Conservation (phyloP, 768 basidiomycete species). For the Suillus placidus region DNA sequence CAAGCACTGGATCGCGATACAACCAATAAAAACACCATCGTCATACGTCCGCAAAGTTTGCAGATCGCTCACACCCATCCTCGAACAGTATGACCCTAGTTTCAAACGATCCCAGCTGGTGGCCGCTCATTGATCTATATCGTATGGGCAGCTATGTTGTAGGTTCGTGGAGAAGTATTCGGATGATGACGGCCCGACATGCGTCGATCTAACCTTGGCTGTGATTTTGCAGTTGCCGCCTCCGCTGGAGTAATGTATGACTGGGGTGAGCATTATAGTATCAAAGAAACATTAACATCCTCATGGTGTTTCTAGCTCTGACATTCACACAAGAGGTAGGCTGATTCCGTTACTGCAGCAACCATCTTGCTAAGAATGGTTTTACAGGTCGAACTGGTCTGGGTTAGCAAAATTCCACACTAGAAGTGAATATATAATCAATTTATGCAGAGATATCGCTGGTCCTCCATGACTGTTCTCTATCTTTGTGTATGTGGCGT, state of each 20-base stretch:
- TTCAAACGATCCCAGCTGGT: neutral
- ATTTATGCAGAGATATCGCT: neutral
- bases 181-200: neutral
- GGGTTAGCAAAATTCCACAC: neutral
- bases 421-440: neutral
- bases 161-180: neutral
- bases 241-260: neutral
- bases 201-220: neutral
- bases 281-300: neutral
- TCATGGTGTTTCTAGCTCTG: neutral
- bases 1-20: neutral
- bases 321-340: neutral
- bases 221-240: neutral
- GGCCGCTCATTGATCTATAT: neutral
- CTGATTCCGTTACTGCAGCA: neutral
- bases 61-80: neutral
- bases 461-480: neutral
- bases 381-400: neutral
- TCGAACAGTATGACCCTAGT: neutral
- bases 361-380: neutral
- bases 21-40: neutral
- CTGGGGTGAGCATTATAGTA: neutral
- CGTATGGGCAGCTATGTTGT: neutral
- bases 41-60: neutral
- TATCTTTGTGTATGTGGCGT: neutral